Evolutionary conservation across 352 stramenopile species (phyloP).

Genomic region (Bremia lactucae): DNA sequence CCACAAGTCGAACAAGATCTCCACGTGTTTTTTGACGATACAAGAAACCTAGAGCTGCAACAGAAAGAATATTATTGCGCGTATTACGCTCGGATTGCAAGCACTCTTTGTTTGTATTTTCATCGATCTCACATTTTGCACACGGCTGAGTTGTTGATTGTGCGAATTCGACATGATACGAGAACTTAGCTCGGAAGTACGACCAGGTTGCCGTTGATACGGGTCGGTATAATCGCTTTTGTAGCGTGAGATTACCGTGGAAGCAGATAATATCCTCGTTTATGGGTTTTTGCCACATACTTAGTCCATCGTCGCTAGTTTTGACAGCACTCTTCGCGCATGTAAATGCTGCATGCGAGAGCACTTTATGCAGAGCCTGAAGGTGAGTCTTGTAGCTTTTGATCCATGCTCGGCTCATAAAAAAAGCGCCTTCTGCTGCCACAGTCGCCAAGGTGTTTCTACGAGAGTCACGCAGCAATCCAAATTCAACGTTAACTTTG

Average conservation of each 20-base stretch:
- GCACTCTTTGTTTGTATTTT: constrained; percentile 37
- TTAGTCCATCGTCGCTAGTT: constrained; percentile 8
- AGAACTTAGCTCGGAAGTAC: constrained; percentile 56
- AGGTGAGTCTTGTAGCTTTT: constrained; percentile 60
- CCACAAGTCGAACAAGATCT: constrained; percentile 26
- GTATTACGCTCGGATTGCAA: constrained; percentile 40
- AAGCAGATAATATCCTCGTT: constrained; percentile 70
- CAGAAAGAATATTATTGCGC: constrained; percentile 52
- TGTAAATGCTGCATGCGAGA: too few species aligned
- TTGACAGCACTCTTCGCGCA: too few species aligned
- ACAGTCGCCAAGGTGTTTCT: constrained; percentile 14
- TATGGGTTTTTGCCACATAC: constrained; percentile 30
- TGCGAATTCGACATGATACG: constrained; percentile 24
- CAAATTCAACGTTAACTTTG: constrained; percentile 34
- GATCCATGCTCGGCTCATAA: constrained; percentile 68
- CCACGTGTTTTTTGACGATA: constrained; percentile 36
- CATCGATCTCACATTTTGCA: constrained; percentile 36
- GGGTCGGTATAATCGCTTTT: constrained; percentile 56
- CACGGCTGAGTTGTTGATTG: constrained; percentile 28
- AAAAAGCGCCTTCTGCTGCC: constrained; percentile 21
- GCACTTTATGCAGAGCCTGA: constrained; percentile 33
- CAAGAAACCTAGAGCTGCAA: constrained; percentile 33
- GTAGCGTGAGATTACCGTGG: constrained; percentile 50
- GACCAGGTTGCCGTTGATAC: constrained; percentile 45
- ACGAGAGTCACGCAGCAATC: constrained; percentile 32